Evolutionary conservation across 306 rosid species (phyloP).

Genomic region (cucumber (Cucumis sativus)): Cucumber_9930_V3 NC_026655.2:2459501-2460000

Average conservation of each 20-base stretch:
- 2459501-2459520: constrained; percentile 93
- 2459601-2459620: constrained; percentile 53
- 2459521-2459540: constrained; percentile 94
- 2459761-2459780: constrained; percentile 44
- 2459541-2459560: constrained; percentile 96
- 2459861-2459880: constrained; percentile 34
- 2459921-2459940: constrained; percentile 32
- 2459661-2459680: constrained; percentile 72
- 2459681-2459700: constrained; percentile 63
- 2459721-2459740: constrained; percentile 83
- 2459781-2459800: constrained; percentile 27
- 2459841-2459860: constrained; percentile 46
- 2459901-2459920: constrained; percentile 43
- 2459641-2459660: constrained; percentile 85
- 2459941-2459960: constrained; percentile 60
- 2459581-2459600: constrained; percentile 65
- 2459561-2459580: constrained; percentile 95
- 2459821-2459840: constrained; percentile 28
- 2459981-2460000: constrained; percentile 61
- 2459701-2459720: constrained; percentile 75
- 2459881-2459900: constrained; percentile 31
- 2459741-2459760: constrained; percentile 75
- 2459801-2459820: constrained; percentile 26
- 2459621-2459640: constrained; percentile 95
- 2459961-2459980: constrained; percentile 70